phyloP scores from a whole-genome alignment of 495 filamentous ascomycete species.

The Alectoria sarmentosa region DNA sequence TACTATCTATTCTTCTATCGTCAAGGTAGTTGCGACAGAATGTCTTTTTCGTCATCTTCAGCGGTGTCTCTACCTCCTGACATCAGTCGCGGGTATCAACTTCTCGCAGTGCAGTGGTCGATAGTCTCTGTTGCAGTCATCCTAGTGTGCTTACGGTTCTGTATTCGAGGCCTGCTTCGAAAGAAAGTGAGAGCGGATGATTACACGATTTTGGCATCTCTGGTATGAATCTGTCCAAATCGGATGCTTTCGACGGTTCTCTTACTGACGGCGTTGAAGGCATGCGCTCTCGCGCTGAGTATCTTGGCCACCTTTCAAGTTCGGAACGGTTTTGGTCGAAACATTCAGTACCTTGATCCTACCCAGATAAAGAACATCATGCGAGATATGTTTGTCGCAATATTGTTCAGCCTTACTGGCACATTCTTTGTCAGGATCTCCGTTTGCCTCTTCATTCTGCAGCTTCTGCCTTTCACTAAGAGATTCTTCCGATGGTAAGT shows the following conservation, averaged over 20 bases:
- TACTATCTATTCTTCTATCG: no score
- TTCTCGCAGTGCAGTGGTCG: neutral
- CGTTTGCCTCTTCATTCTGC: constrained; percentile 4
- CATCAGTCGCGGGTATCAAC: neutral
- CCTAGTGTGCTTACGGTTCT: neutral
- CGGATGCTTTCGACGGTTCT: no score
- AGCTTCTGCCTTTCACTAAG: neutral
- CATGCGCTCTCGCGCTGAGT: neutral
- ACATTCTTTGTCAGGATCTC: neutral
- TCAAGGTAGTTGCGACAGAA: no score
- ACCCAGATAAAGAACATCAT: neutral
- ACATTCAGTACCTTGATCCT: neutral
- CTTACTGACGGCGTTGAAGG: neutral
- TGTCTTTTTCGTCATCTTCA: neutral
- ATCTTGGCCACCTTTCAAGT: neutral
- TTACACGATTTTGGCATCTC: neutral
- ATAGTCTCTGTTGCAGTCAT: neutral
- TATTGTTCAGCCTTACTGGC: neutral
- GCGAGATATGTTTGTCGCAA: neutral
- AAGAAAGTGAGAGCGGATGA: neutral
- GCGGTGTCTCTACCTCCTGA: neutral
- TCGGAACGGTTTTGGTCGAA: neutral
- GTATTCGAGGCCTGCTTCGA: neutral
- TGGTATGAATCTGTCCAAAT: no score
- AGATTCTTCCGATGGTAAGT: neutral